phyloP scores from a whole-genome alignment of 208 protist species.

The Acanthamoeba quina region DNA sequence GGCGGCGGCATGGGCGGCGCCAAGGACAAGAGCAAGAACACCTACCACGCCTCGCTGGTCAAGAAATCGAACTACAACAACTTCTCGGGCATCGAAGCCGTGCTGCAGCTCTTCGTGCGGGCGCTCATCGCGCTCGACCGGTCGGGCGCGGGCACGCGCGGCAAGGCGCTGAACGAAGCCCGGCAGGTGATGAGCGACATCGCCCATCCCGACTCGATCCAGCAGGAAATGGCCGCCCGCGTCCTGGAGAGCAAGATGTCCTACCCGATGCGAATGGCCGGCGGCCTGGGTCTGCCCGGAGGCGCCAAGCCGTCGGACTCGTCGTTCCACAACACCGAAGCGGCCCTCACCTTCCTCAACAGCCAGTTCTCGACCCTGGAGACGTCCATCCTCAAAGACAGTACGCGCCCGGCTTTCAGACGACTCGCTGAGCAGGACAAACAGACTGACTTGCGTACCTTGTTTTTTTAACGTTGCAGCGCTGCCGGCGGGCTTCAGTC shows the following conservation, averaged over 20 bases:
- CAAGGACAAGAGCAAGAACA: not conserved
- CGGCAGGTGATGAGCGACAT: not conserved
- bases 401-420: slow-evolving; percentile 29
- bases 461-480: not conserved
- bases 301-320: not conserved
- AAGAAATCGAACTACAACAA: slow-evolving; percentile 52
- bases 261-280: slow-evolving; percentile 42
- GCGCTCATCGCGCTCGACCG: slow-evolving; percentile 39
- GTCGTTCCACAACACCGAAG: not conserved
- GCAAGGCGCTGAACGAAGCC: not conserved
- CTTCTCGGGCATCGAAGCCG: slow-evolving; percentile 13
- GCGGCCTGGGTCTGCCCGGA: slow-evolving; percentile 24
- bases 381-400: not conserved
- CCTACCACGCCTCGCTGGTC: slow-evolving; percentile 36
- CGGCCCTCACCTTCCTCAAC: not conserved
- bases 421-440: no score
- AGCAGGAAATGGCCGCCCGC: not conserved
- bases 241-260: not conserved
- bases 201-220: not conserved
- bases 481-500: not conserved
- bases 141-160: slow-evolving; percentile 2
- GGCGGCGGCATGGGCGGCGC: not conserved
- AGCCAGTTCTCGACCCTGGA: not conserved
- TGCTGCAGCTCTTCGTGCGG: not conserved
- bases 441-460: not conserved